Base-by-base conservation (phyloP, 164 flowering plant species). In the Nymphaea thermarum region DNA sequence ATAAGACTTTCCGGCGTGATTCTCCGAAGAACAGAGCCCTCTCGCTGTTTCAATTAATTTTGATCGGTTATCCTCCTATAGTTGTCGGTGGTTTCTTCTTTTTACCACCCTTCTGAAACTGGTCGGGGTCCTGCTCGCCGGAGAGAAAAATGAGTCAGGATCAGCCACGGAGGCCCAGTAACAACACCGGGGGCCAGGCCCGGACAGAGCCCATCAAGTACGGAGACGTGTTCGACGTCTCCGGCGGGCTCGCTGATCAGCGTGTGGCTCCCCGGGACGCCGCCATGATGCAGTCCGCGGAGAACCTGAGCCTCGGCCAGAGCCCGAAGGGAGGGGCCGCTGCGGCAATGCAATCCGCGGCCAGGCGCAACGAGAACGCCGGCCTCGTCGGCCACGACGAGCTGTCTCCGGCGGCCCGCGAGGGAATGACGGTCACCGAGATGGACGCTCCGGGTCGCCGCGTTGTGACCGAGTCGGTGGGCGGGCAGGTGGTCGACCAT, bases 201-300 rank as follows among this genome's bases (percentile, higher is more conserved):
- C 62, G 72, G n/a, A 51, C 65, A 43, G 76, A 77, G 14, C 69
- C 86, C 12, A 70, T 82, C 69, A 83, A 74, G 51, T 85, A 83
- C 66, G 86, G 81, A 4, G 89, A 85, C 17, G 73, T 85, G 41
- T 85, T 85, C 66, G 16, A 60, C 0, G 72, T 81, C 41, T 51
- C 71, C 18, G 86, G 87, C 4, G 78, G 82, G 15, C 70, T 84
- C 3, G 82, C 83, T 3, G 5, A 53, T 25, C 63, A 81, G 70
- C 71, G 82, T 51, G 73, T 83, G 11, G 71, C 77, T 5, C 87
- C 87, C 1, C 16, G 43, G 51, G 87, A 82, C 64, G 87, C 85
- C 0, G 77, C 87, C 57, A 68, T 77, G 75, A 78, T 83, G 83
- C 84, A 80, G 75, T 17, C 72, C 42, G 86, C 86, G 15, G 87